A percentile compares a stretch with the other conserved stretches of the same genome.
phyloP scores from a whole-genome alignment of 2,329 filamentous ascomycete species.

The Rutstroemia sp. region DNA sequence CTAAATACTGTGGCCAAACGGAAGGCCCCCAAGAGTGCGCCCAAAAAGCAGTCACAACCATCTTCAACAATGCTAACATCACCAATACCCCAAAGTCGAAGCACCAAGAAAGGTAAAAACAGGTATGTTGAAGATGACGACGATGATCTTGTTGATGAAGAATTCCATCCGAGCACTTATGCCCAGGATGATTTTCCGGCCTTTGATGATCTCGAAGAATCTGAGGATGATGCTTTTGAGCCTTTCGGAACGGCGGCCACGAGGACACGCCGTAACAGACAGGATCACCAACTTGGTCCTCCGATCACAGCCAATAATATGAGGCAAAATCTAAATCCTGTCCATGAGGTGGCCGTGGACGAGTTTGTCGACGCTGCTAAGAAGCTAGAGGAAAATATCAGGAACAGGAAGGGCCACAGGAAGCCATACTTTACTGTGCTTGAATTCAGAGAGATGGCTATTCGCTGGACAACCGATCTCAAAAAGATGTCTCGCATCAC shows the following conservation, averaged over 20 bases:
- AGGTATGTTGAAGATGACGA: constrained; percentile 11
- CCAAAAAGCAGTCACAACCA: constrained; percentile 9
- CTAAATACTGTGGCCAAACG: constrained; percentile 27
- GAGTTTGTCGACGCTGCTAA: constrained; percentile 59
- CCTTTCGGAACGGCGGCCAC: constrained; percentile 25
- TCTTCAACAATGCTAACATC: constrained; percentile 60
- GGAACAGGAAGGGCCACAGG: constrained; percentile 48
- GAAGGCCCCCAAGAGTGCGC: constrained; percentile 22
- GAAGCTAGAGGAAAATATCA: constrained; percentile 50
- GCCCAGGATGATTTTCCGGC: constrained; percentile 43
- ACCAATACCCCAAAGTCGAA: constrained; percentile 7
- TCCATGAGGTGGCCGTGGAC: constrained; percentile 57
- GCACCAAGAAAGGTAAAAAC: constrained; percentile 28
- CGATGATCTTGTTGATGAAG: neutral
- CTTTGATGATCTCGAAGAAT: constrained; percentile 29
- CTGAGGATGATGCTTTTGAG: constrained; percentile 29
- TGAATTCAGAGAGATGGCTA: constrained; percentile 66
- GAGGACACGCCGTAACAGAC: constrained; percentile 21
- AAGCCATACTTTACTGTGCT: constrained; percentile 60
- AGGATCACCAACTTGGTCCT: constrained; percentile 37
- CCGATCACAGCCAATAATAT: constrained; percentile 52
- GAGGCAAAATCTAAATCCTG: constrained; percentile 45
- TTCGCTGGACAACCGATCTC: constrained; percentile 55
- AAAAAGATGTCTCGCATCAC: constrained; percentile 57
- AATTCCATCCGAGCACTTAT: constrained; percentile 7